Percentiles rank a stretch among this genome's conserved stretches.
These are phyloP conservation scores for Gentiana straminea DNA, from an alignment of 257 asterid species.

Conservation along the genomic window DNA sequence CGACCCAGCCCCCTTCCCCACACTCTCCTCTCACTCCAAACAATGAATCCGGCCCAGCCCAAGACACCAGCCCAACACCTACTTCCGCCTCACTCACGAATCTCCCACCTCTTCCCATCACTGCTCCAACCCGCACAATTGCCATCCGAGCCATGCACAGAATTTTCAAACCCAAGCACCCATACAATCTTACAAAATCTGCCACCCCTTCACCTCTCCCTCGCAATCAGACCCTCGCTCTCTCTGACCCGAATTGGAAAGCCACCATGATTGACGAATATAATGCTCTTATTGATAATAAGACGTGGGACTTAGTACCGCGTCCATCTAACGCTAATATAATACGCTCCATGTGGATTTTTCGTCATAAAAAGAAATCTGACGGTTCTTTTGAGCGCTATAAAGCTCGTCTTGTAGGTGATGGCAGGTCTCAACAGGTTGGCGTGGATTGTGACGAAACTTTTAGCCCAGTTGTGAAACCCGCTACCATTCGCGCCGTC, in stretches of 20 bases:
- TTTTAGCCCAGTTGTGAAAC: constrained; percentile 1
- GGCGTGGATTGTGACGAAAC: not conserved
- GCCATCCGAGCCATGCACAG: not conserved
- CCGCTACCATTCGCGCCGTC: not conserved
- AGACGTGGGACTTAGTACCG: not conserved
- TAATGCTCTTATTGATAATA: not conserved
- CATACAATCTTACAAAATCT: not conserved
- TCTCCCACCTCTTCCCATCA: not conserved
- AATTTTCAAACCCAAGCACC: not conserved
- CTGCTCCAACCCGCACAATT: not conserved
- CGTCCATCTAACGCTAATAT: not conserved
- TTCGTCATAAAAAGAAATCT: not conserved
- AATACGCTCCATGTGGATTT: not conserved
- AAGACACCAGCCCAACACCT: too few relatives aligned
- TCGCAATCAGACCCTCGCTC: too few relatives aligned
- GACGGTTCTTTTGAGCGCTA: not conserved
- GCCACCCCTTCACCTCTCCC: not conserved
- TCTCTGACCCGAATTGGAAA: not conserved
- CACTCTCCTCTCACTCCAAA: not conserved
- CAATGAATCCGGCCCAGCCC: not conserved
- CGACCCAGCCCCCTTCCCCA: not conserved
- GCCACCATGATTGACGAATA: not conserved
- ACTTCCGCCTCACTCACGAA: too few relatives aligned
- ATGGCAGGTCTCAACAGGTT: not conserved
- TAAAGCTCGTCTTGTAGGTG: not conserved